Evolutionary conservation across 805 yeast genomes (phyloP), one percentile per base, ranked within the genome.

Genomic region (Metschnikowia cerradonensis): DNA sequence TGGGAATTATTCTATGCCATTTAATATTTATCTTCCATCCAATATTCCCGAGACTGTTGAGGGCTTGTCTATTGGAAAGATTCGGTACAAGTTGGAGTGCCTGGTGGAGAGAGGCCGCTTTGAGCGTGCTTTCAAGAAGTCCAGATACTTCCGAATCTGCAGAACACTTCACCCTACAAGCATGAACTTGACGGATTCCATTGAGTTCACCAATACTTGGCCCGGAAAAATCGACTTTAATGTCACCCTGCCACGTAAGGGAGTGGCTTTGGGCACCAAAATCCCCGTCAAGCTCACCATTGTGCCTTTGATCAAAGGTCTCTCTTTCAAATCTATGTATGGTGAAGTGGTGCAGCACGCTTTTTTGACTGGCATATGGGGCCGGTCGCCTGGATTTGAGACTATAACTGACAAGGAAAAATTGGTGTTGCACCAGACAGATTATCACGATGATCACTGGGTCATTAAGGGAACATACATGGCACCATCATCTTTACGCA

Each of bases 1-100:
- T 49, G 84, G 83, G 1, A 80, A 80, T 59, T 79, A 79, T 56
- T 71, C 74, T 40, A 61, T 80, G 46, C 83, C 83, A 0, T 80
- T 80, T 55, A 60, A 54, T 33, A 63, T 73, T 7, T 63, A 61
- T 11, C 60, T 80, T 26, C 83, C 84, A 0, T 70, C 80, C 1
- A 71, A 73, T 49, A 55, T 74, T 0, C 71, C 78, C 10, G 84
- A 78, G 55, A 73, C 83, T 0, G 71, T 79, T 1, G 83, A 79
- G 60, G 81, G 82, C 3, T 63, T 79, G 43, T 60, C 64, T 23
- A 65, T 68, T 40, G 81, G 76, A 2, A 67, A 70, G 6, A 54
- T 79, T 22, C 60, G 74, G 32, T 79, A 80, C 60, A 67, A 70
- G 44, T 58, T 80, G 34, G 70, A 68, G 48, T 68, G 76, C 50